These are phyloP conservation scores for Arthrobotrys megalospora DNA, from an alignment of 2,329 filamentous ascomycete species.

Conservation along the genomic window DNA sequence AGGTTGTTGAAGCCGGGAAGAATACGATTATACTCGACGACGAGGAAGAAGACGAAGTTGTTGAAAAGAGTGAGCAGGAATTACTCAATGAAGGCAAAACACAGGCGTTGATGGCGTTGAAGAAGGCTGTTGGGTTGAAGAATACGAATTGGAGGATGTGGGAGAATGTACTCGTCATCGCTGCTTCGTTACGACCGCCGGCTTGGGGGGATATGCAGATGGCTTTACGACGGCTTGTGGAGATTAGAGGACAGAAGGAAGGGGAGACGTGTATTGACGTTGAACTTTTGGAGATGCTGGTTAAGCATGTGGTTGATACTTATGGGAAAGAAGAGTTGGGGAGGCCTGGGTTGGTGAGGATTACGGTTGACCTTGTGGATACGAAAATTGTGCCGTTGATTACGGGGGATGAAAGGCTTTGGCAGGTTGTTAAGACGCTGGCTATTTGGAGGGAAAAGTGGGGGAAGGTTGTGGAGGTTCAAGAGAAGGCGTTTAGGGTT, in stretches of 20 bases:
- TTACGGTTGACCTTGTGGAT: constrained; percentile 81
- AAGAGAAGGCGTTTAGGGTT: constrained; percentile 91
- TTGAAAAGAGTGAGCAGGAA: constrained; percentile 67
- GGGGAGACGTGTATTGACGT: constrained; percentile 85
- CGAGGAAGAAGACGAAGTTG: constrained; percentile 63
- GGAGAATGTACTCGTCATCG: constrained; percentile 94
- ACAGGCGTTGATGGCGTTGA: constrained; percentile 81
- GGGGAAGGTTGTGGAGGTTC: constrained; percentile 80
- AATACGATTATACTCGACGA: constrained; percentile 38
- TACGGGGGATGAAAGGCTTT: constrained; percentile 82
- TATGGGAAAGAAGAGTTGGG: constrained; percentile 67
- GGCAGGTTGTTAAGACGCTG: constrained; percentile 80
- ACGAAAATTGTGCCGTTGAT: constrained; percentile 84
- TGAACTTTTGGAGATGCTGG: constrained; percentile 79
- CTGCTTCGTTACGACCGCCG: constrained; percentile 81
- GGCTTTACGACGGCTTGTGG: constrained; percentile 81
- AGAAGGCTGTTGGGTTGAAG: constrained; percentile 86
- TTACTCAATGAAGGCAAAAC: constrained; percentile 52
- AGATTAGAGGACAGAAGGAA: constrained; percentile 76
- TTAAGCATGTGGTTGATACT: constrained; percentile 77
- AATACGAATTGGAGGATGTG: constrained; percentile 92
- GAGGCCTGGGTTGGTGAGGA: constrained; percentile 71
- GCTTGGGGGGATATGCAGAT: constrained; percentile 82
- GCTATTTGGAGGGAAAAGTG: constrained; percentile 82
- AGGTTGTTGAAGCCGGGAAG: constrained; percentile 65